Base-by-base conservation (phyloP, 176 grass and related monocot genomes). In the Tuctoria greenei region DNA sequence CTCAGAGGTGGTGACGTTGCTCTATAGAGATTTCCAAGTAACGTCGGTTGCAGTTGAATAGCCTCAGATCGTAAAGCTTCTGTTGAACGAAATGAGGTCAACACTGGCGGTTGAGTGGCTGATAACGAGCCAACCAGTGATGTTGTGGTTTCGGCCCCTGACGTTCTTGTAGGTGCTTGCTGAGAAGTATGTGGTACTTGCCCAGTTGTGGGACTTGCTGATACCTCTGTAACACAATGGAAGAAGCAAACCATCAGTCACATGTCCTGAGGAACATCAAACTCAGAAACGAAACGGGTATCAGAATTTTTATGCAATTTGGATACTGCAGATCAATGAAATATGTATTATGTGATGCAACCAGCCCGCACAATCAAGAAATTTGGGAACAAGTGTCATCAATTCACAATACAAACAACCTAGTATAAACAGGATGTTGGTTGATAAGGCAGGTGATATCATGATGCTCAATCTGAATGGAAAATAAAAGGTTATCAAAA, bases 151-250 rank as follows among this genome's bases (percentile, higher is more conserved):
- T 67, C 72, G 11, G 17, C 56, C 21, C n/a, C 64, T 31, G 40
- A 66, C 38, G 58, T 50, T 60, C 83, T 66, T 67, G 72, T 38
- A 8, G 18, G 37, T 62, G 71, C 50, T 60, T 81, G 66, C 65
- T 31, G 84, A 73, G 64, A 86, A 78, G 56, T 60, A 23, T 74
- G 85, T 69, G 39, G 40, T 66, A 61, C 61, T 40, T 73, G 92
- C n/a, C 17, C 15, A 42, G 40, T 42, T 58, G 28, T 12, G 64
- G 37, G 69, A n/a, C 52, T 28, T 20, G 0, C 50, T 68, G 46
- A 85, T 75, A 72, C 79, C 71, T 49, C 88, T 88, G 79, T 51
- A 61, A 14, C 11, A 51, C 62, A 39, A 71, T 62, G 51, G 58
- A 23, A 66, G 31, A 75, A 76, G 49, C 4, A 44, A 14, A 63